phyloP scores from a whole-genome alignment of 2,329 filamentous ascomycete species.

The Hypoxylon sp. region DNA sequence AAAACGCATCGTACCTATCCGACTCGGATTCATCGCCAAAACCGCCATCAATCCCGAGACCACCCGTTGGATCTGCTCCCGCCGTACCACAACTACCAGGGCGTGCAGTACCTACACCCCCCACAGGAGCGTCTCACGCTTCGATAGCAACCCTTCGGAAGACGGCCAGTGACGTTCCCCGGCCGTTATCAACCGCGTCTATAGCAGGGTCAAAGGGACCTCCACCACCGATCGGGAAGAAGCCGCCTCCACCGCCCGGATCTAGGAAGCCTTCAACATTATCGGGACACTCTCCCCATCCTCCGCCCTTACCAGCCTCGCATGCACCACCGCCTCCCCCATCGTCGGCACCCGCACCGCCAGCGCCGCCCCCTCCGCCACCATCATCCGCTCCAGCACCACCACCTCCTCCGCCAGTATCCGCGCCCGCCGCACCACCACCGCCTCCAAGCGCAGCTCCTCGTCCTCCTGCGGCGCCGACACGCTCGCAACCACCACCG shows the following conservation, averaged over 20 bases:
- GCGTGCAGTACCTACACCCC: conserved; percentile 45
- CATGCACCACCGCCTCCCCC: conserved; percentile 57
- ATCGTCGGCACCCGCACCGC: conserved; percentile 59
- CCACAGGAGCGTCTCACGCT: conserved; percentile 63
- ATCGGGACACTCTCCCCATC: conserved; percentile 48
- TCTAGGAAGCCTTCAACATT: conserved; percentile 69
- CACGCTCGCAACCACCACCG: conserved; percentile 59
- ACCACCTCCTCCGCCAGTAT: conserved; percentile 52
- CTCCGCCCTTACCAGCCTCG: conserved; percentile 52
- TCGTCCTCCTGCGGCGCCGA: conserved; percentile 46
- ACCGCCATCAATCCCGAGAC: conserved; percentile 71
- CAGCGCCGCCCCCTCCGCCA: conserved; percentile 63
- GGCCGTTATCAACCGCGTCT: conserved; percentile 74
- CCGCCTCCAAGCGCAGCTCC: conserved; percentile 51
- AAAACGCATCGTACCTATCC: conserved; percentile 81
- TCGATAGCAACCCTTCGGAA: conserved; percentile 74
- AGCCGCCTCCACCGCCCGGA: conserved; percentile 74
- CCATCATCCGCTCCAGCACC: conserved; percentile 55
- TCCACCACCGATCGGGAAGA: conserved; percentile 84
- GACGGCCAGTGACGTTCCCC: conserved; percentile 63
- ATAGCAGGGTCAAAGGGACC: conserved; percentile 75
- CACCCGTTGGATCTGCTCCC: conserved; percentile 72
- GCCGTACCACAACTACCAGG: conserved; percentile 70
- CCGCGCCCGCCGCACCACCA: conserved; percentile 57
- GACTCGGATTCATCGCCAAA: conserved; percentile 79